Base-by-base conservation (phyloP, 2,329 filamentous ascomycete genomes). In the Scolecobasidium constrictum region DNA sequence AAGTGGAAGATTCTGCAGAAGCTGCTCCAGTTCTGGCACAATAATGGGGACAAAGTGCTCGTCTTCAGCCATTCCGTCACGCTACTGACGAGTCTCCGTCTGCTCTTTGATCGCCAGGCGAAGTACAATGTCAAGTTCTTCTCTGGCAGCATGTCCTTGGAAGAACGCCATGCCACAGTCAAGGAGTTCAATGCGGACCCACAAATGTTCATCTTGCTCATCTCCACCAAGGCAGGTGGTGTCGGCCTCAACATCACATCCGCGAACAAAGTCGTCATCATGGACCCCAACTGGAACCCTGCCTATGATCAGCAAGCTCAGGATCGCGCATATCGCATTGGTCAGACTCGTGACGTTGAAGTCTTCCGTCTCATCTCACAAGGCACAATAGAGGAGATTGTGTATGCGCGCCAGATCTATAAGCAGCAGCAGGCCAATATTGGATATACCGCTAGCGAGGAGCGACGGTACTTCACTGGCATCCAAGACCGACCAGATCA, bases 391-490 rank as follows among this genome's bases (percentile, higher is more conserved):
- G 92, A 98, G 57, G 92, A 98, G 60, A 92, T 95, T 42, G 86
- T 96, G 5, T 98, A 98, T 54, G 92, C 90, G 0, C 76, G 92
- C 5, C 92, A 98, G 55, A 92, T 98, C 31, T 98, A 98, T 71
- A 98, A 98, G 61, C 92, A 98, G 57, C 92, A 98, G 55, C 92
- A 96, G 64, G 90, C 92, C 19, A 96, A 95, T 55, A 96, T 98
- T 46, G 92, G 86, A 1, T 96, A 98, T 61, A 93, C 81, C 23
- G 92, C 92, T 0, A 93, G 86, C 0, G 83, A 81, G 4, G 92
- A 98, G 61, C 79, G 92, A 3, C 78, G 92, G 2, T 98, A 98
- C 60, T 98, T 98, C 67, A 87, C 83, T 51, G 92, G 92, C 33
- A 86, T 96, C 0, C 90, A 95, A 62, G 82, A 93, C 48, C 77